Evolutionary conservation across 2,329 filamentous ascomycete genomes (phyloP).

Genomic region (Aspergillus nomiae): DNA sequence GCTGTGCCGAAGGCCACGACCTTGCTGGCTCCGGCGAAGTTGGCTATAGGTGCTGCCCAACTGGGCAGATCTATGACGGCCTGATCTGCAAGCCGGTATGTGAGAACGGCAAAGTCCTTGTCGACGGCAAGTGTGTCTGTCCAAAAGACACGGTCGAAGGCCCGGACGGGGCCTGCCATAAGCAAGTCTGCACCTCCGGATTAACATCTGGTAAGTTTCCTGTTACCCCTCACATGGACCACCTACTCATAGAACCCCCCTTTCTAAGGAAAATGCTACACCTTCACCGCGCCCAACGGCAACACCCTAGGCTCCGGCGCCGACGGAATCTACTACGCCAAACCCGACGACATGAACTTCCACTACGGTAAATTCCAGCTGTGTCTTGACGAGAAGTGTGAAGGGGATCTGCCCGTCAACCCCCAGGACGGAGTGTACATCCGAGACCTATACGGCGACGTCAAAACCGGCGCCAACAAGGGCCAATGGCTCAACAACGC

Average conservation of each 20-base stretch:
- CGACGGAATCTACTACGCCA: constrained; percentile 10
- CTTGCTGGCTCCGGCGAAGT: constrained; percentile 12
- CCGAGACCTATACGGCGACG: constrained; percentile 13
- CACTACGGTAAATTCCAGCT: constrained; percentile 18
- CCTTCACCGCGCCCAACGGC: constrained; percentile 13
- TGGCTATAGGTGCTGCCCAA: constrained; percentile 14
- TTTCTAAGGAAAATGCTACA: constrained; percentile 18
- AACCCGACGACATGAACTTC: constrained; percentile 8
- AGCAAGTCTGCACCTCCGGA: constrained; percentile 6
- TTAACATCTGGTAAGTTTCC: constrained; percentile 5
- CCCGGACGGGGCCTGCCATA: constrained; percentile 1
- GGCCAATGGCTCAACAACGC: constrained; percentile 16
- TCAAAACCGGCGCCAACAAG: constrained; percentile 3
- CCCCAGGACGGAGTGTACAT: constrained; percentile 12
- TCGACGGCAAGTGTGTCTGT: constrained; percentile 14
- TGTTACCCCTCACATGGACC: neutral
- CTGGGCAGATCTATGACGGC: constrained; percentile 11
- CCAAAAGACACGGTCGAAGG: neutral
- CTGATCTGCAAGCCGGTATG: constrained; percentile 10
- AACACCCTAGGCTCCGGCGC: constrained; percentile 13
- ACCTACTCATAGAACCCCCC: neutral
- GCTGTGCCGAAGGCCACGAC: constrained; percentile 15
- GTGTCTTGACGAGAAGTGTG: constrained; percentile 12
- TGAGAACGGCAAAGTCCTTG: constrained; percentile 10
- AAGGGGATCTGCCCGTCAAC: neutral